Percentiles rank a stretch among this genome's conserved stretches.
These are phyloP conservation scores for Monascus ruber DNA, from an alignment of 2,329 filamentous ascomycete genomes.

Conservation along the genomic window DNA sequence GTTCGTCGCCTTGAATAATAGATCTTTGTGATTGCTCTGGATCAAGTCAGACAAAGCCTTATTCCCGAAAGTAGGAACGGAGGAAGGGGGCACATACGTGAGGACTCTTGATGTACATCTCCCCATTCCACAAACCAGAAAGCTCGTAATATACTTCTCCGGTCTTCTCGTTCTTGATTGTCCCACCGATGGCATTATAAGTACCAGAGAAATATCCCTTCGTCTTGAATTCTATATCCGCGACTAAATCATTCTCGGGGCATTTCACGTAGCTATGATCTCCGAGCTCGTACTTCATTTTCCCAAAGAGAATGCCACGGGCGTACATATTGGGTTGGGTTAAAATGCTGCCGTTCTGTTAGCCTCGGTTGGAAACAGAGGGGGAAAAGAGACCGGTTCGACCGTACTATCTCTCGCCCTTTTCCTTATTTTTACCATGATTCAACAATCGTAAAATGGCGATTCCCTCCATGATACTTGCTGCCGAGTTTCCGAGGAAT, in stretches of 20 bases:
- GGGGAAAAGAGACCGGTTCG: too few relatives aligned
- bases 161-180: conserved; percentile 76
- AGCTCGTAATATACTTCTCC: conserved; percentile 84
- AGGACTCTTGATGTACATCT: conserved; percentile 85
- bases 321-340: conserved; percentile 99
- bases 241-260: conserved; percentile 72
- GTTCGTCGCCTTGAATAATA: conserved; percentile 76
- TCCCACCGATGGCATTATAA: conserved; percentile 90
- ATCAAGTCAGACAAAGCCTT: conserved; percentile 4
- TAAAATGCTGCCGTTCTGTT: conserved; percentile 51
- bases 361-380: not conserved
- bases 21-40: conserved; percentile 76
- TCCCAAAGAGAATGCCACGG: conserved; percentile 88
- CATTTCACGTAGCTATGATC: conserved; percentile 91
- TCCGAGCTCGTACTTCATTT: conserved; percentile 98
- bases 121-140: conserved; percentile 83
- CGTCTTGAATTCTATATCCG: conserved; percentile 95
- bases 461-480: conserved; percentile 95
- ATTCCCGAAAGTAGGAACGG: not conserved
- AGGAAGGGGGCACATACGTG: conserved; percentile 33
- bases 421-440: conserved; percentile 49
- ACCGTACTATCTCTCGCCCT: conserved; percentile 77
- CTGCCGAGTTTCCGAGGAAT: conserved; percentile 93
- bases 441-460: conserved; percentile 77
- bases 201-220: conserved; percentile 95